Evolutionary conservation across 768 basidiomycete genomes (phyloP).

Genomic region (Hemileccinum rubropunctum): DNA sequence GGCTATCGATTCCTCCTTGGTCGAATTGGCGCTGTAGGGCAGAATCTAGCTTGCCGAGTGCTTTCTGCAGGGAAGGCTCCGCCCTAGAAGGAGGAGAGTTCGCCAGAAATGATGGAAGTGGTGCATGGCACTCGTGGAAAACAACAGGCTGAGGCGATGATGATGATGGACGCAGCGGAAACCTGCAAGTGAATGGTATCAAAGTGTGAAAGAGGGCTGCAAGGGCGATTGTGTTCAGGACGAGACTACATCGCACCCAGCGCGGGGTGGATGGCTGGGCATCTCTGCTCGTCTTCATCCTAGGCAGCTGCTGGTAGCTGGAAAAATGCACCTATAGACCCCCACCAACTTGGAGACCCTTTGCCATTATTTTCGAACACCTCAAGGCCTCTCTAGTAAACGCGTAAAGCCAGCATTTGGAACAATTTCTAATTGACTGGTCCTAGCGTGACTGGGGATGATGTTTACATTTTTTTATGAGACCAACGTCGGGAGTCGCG

Average conservation of each 20-base stretch:
- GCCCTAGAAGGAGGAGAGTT: conserved; percentile 11
- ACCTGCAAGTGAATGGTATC: neutral
- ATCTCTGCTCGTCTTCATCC: no score
- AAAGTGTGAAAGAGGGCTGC: conserved; percentile 9
- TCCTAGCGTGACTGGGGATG: no score
- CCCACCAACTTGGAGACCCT: no score
- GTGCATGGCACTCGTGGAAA: conserved; percentile 12
- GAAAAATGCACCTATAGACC: no score
- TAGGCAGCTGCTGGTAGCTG: no score
- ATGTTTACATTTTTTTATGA: no score
- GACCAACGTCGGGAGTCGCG: no score
- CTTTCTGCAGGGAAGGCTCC: conserved; percentile 8
- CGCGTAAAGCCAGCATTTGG: no score
- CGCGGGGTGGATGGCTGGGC: neutral
- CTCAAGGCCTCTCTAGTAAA: no score
- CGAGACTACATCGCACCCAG: conserved; percentile 18
- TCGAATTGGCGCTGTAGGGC: conserved; percentile 19
- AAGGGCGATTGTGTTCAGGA: conserved; percentile 10
- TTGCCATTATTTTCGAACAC: no score
- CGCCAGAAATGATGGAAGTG: conserved; percentile 17
- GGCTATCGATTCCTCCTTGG: conserved; percentile 43
- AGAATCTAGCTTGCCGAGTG: conserved; percentile 6
- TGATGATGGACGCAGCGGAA: neutral
- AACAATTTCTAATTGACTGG: no score
- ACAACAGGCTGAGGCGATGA: neutral